Base-by-base conservation (phyloP, 805 yeast genomes). In the Cyberlindnera galapagoensis region DNA sequence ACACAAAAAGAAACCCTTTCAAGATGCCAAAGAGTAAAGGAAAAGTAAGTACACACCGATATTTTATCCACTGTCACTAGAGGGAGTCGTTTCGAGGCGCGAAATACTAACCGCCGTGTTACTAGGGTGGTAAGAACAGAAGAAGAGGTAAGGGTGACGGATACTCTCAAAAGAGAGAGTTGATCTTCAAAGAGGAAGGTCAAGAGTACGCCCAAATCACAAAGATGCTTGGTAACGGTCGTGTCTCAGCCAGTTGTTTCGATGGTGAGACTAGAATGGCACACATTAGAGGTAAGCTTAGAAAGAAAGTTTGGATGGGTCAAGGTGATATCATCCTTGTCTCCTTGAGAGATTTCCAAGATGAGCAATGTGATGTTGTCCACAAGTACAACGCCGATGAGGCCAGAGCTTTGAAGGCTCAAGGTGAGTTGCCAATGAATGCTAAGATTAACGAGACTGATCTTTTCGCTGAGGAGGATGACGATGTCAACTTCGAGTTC, bases 301-400 rank as follows among this genome's bases (percentile, higher is more conserved):
- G 99, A 75, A 92, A 92, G 80, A 92, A 90, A 76, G 98, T 92
- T 40, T 92, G 99, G 99, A 88, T 92, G 86, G 84, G 84, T 29
- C 97, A 87, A 62, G 98, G 98, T 68, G 99, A 92, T 60, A 92
- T 92, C 51, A 86, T 92, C 49, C 69, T 92, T 56, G 92, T 90
- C 29, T 88, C 96, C 7, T 75, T 92, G 52, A 87, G 99, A 73
- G 99, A 92, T 56, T 92, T 92, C 77, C 97, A 92, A 66, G 97
- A 90, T 55, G 95, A 85, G 42, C 94, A 84, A 62, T 92, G 97
- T 70, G 99, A 92, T 60, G 97, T 92, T 48, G 90, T 92, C 37
- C 94, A 90, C 63, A 92, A 92, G 65, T 92, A 81, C 65, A 86
- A 83, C 62, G 80, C 96, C 31, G 99, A 92, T 56, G 99, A 92